These are phyloP conservation scores for Ascoidea rubescens DNA, from an alignment of 805 yeast genomes.

Conservation along the genomic window DNA sequence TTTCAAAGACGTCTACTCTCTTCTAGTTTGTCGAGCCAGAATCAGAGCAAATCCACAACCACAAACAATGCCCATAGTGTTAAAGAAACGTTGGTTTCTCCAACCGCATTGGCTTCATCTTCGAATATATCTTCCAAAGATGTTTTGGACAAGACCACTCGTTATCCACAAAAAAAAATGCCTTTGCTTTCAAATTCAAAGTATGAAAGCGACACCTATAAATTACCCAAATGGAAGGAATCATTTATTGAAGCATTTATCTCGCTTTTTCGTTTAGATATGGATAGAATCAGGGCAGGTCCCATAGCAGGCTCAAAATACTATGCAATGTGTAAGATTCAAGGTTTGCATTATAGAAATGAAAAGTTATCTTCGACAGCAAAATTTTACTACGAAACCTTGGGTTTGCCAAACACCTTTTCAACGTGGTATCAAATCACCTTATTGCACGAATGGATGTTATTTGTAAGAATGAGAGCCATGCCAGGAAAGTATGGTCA, in stretches of 20 bases:
- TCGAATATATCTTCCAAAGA: neutral
- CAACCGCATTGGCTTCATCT: neutral
- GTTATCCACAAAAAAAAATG: neutral
- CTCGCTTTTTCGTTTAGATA: slow-evolving; percentile 54
- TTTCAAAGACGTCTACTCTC: too few species aligned
- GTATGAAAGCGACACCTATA: slow-evolving; percentile 22
- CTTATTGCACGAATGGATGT: slow-evolving; percentile 82
- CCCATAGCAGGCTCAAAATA: slow-evolving; percentile 87
- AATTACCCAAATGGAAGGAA: slow-evolving; percentile 35
- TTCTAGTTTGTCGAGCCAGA: too few species aligned
- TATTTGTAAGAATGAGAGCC: slow-evolving; percentile 90
- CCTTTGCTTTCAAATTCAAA: slow-evolving; percentile 20
- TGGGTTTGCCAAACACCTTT: slow-evolving; percentile 73
- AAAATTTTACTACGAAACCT: slow-evolving; percentile 69
- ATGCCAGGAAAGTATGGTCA: slow-evolving; percentile 84
- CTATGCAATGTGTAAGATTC: slow-evolving; percentile 76
- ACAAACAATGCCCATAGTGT: neutral
- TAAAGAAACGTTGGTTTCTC: neutral
- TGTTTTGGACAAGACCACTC: neutral
- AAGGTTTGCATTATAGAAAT: slow-evolving; percentile 65
- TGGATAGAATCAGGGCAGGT: slow-evolving; percentile 88
- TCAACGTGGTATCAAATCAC: slow-evolving; percentile 96
- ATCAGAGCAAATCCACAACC: too few species aligned
- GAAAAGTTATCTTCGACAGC: slow-evolving; percentile 65
- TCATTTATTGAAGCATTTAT: slow-evolving; percentile 54